Evolutionary conservation across 2,329 filamentous ascomycete species (phyloP).

Genomic region (Fusarium multiceps): DNA sequence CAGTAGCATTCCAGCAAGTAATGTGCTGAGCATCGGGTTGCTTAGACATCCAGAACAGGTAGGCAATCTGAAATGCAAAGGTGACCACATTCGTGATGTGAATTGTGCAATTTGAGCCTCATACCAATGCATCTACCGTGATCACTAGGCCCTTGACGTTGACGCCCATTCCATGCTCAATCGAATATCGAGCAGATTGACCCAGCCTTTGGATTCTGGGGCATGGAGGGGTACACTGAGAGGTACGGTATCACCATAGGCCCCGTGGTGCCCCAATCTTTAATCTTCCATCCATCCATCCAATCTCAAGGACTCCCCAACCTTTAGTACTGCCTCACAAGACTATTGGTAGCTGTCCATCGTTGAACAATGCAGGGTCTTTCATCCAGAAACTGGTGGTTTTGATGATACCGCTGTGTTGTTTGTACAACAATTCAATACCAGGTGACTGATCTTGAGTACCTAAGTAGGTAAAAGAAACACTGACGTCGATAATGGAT

Average conservation of each 20-base stretch:
- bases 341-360: neutral
- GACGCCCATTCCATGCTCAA: neutral
- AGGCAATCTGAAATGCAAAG: neutral
- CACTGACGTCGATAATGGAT: slow-evolving; percentile 28
- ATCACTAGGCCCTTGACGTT: slow-evolving; percentile 19
- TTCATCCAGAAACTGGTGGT: neutral
- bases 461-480: neutral
- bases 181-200: neutral
- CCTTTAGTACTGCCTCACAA: neutral
- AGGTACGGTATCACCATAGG: neutral
- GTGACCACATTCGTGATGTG: neutral
- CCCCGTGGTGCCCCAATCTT: neutral
- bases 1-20: slow-evolving; percentile 8
- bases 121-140: slow-evolving; percentile 5
- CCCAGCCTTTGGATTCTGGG: neutral
- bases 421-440: neutral
- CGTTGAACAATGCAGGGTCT: slow-evolving; percentile 1
- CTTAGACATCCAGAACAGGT: neutral
- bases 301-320: neutral
- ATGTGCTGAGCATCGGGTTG: neutral
- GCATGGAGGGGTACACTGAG: slow-evolving; percentile 2
- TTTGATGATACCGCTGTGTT: neutral
- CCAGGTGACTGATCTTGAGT: slow-evolving; percentile 8
- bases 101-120: slow-evolving; percentile 14
- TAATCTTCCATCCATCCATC: neutral